Evolutionary conservation across 495 filamentous ascomycete genomes (phyloP).

Genomic region (Xylaria grammica): DNA sequence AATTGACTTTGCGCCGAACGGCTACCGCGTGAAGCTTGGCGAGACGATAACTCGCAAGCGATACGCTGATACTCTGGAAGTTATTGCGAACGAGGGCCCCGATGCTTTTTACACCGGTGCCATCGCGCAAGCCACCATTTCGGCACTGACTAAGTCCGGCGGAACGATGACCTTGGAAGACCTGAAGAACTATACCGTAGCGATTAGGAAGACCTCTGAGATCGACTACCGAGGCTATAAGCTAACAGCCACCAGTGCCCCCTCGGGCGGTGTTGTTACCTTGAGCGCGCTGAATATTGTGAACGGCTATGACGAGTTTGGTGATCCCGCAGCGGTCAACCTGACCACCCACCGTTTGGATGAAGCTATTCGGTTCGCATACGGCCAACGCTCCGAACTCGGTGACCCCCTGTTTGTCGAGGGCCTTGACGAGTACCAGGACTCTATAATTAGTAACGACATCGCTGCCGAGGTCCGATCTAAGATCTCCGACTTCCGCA

Average conservation of each 20-base stretch:
- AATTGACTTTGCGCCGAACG: slow-evolving; percentile 79
- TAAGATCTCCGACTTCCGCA: slow-evolving; percentile 69
- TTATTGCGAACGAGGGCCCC: slow-evolving; percentile 66
- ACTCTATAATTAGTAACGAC: slow-evolving; percentile 63
- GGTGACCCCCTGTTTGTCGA: slow-evolving; percentile 76
- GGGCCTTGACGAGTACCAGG: slow-evolving; percentile 66
- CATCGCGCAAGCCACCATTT: slow-evolving; percentile 73
- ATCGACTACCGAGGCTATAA: slow-evolving; percentile 73
- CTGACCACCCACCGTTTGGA: slow-evolving; percentile 76
- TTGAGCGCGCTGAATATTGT: slow-evolving; percentile 72
- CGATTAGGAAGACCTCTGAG: slow-evolving; percentile 60
- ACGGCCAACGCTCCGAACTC: slow-evolving; percentile 67
- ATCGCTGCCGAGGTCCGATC: slow-evolving; percentile 63
- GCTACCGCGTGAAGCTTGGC: slow-evolving; percentile 60
- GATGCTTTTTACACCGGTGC: slow-evolving; percentile 75
- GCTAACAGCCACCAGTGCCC: slow-evolving; percentile 68
- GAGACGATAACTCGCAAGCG: slow-evolving; percentile 75
- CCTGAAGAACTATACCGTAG: slow-evolving; percentile 69
- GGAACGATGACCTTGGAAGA: slow-evolving; percentile 83
- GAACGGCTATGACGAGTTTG: slow-evolving; percentile 67
- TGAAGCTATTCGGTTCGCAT: slow-evolving; percentile 81
- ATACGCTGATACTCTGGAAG: slow-evolving; percentile 75
- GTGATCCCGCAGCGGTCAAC: slow-evolving; percentile 56
- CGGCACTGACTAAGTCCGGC: slow-evolving; percentile 61
- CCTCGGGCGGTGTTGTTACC: slow-evolving; percentile 69